Evolutionary conservation across 345 rosid species (phyloP).

Genomic region (Rhodamnia rubescens): DNA sequence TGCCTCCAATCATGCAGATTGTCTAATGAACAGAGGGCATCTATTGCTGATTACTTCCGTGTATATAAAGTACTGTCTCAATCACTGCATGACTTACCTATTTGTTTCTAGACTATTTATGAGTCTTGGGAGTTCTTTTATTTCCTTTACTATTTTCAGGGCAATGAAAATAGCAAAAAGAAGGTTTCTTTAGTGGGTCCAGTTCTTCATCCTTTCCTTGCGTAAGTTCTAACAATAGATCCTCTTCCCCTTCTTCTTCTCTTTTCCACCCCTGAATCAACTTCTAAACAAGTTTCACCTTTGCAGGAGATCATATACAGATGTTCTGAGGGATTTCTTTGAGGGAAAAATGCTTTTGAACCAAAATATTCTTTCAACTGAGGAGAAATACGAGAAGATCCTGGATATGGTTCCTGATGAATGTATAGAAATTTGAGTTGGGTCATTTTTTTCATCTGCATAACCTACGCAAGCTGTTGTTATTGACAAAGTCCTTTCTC

Average conservation of each 20-base stretch:
- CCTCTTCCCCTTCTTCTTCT: not conserved
- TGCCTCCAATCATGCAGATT: conserved; percentile 31
- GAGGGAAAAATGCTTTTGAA: conserved; percentile 57
- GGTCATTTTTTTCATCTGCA: not conserved
- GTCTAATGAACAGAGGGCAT: conserved; percentile 83
- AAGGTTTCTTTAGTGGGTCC: conserved; percentile 59
- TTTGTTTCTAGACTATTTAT: not conserved
- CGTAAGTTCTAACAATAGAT: conserved; percentile 31
- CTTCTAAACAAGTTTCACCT: not conserved
- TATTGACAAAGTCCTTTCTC: conserved; percentile 2
- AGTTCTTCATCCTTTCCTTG: conserved; percentile 85
- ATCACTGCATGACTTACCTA: not conserved
- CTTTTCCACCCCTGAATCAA: not conserved
- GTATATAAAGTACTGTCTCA: conserved; percentile 55
- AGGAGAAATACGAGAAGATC: conserved; percentile 81
- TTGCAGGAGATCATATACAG: conserved; percentile 78
- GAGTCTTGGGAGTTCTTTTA: not conserved
- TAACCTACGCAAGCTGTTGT: not conserved
- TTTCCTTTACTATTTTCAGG: conserved; percentile 5
- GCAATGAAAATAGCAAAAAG: conserved; percentile 72
- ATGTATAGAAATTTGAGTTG: conserved; percentile 24
- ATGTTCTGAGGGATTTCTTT: conserved; percentile 57
- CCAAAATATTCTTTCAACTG: conserved; percentile 53
- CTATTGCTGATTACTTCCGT: conserved; percentile 83
- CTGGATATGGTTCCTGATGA: conserved; percentile 79